These are phyloP conservation scores for Cladorrhinum sp. DNA, from an alignment of 2,329 filamentous ascomycete species.

Conservation along the genomic window DNA sequence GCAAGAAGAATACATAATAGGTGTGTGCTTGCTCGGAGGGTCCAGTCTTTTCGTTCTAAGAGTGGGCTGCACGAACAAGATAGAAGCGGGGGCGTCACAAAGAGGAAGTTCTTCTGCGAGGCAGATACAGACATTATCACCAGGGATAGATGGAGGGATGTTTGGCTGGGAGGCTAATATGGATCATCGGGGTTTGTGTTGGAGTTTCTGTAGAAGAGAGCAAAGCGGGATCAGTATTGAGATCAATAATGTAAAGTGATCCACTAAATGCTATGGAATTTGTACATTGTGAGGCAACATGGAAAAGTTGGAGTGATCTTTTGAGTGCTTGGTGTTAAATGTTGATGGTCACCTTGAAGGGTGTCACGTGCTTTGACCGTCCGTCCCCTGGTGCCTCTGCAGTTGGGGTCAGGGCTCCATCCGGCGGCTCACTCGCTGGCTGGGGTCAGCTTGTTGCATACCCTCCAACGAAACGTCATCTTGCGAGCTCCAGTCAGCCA, in stretches of 20 bases:
- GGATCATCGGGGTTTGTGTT: not conserved
- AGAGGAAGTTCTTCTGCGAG: no score
- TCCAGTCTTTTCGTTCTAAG: no score
- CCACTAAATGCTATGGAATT: no score
- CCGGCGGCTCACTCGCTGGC: not conserved
- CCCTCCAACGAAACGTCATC: slow-evolving; percentile 2
- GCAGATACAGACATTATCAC: not conserved
- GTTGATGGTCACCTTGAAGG: not conserved
- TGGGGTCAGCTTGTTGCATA: not conserved
- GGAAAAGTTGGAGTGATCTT: no score
- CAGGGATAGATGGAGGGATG: not conserved
- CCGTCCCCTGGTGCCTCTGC: not conserved
- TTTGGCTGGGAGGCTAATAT: not conserved
- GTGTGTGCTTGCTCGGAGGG: no score
- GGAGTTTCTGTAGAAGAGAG: not conserved
- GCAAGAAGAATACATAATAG: no score
- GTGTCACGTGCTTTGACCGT: slow-evolving; percentile 1
- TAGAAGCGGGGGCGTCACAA: no score
- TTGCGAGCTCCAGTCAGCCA: not conserved
- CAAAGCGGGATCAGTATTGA: no score
- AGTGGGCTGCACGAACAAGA: no score
- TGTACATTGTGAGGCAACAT: no score
- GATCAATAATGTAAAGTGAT: not conserved
- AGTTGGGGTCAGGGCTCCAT: not conserved
- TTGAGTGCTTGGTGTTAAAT: not conserved